Evolutionary conservation across 78 protist genomes (phyloP).

Genomic region (Mantamonas sphyraenae): DNA sequence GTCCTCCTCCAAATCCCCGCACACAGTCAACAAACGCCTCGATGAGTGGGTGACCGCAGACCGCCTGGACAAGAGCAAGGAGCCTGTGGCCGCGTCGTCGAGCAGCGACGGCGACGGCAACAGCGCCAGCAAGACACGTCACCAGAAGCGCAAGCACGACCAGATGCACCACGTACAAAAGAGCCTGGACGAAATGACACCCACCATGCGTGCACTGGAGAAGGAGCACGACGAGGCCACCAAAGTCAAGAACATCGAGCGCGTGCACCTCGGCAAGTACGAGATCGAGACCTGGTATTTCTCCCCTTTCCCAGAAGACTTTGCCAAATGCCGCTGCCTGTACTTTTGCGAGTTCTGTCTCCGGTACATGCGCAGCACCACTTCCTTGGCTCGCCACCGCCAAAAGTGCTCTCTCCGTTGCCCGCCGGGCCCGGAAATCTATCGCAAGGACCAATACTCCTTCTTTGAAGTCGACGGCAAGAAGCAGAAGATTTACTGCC

Average conservation of each 20-base stretch:
- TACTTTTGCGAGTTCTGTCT: constrained; percentile 87
- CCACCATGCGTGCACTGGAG: background rate
- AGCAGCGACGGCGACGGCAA: too few species aligned
- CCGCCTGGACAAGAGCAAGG: constrained; percentile 12
- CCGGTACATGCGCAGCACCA: constrained; percentile 68
- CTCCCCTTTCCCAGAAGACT: constrained; percentile 89
- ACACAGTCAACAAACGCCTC: constrained; percentile 22
- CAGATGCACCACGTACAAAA: background rate
- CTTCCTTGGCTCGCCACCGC: constrained; percentile 65
- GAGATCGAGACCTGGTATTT: constrained; percentile 93
- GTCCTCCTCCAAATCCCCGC: too few species aligned
- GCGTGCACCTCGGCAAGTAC: constrained; percentile 64
- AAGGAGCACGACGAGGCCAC: constrained; percentile 84
- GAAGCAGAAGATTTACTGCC: constrained; percentile 81
- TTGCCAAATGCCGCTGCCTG: constrained; percentile 33
- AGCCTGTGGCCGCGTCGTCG: too few species aligned
- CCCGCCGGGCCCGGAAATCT: constrained; percentile 95
- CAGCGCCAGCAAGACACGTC: background rate
- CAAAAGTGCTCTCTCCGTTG: constrained; percentile 59
- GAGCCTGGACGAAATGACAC: background rate
- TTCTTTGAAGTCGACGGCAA: constrained; percentile 90
- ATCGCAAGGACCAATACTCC: constrained; percentile 54
- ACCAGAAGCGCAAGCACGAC: background rate
- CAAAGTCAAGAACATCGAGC: constrained; percentile 81
- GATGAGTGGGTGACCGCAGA: constrained; percentile 38